Evolutionary conservation across 257 asterid genomes (phyloP).

Genomic region (Gynochthodes officinalis): DNA sequence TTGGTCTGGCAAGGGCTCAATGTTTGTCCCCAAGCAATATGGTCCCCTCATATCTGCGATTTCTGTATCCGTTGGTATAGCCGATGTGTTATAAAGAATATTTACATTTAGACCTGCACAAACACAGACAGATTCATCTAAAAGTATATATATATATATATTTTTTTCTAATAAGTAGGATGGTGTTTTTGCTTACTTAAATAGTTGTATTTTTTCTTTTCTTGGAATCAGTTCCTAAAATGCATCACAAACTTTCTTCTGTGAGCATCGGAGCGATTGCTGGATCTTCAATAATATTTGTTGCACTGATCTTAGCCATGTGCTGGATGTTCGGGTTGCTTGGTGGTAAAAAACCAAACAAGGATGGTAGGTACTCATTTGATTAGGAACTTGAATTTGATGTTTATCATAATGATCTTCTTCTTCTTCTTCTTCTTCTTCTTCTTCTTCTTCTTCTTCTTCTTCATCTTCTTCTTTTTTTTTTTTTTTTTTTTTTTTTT

Average conservation of each 20-base stretch:
- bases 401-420: not conserved
- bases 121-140: too few relatives aligned
- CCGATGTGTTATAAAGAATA: too few relatives aligned
- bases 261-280: not conserved
- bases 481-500: not conserved
- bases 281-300: not conserved
- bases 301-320: slow-evolving; percentile 2
- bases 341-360: slow-evolving; percentile 11
- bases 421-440: not conserved
- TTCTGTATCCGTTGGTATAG: slow-evolving; percentile 21
- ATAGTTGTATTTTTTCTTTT: not conserved
- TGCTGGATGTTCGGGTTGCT: slow-evolving; percentile 20
- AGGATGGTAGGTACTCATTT: slow-evolving; percentile 1
- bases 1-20: slow-evolving; percentile 28
- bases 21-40: not conserved
- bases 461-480: too few relatives aligned
- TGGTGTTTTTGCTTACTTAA: not conserved
- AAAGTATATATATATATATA: not conserved
- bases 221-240: slow-evolving; percentile 6
- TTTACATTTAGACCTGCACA: too few relatives aligned
- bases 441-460: too few relatives aligned
- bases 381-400: not conserved
- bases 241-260: not conserved
- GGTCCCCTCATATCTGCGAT: slow-evolving; percentile 23
- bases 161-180: not conserved